Evolutionary conservation across 2,329 filamentous ascomycete species (phyloP), one percentile per base, ranked within the genome.

Genomic region (Sarocladiaceae sp.): DNA sequence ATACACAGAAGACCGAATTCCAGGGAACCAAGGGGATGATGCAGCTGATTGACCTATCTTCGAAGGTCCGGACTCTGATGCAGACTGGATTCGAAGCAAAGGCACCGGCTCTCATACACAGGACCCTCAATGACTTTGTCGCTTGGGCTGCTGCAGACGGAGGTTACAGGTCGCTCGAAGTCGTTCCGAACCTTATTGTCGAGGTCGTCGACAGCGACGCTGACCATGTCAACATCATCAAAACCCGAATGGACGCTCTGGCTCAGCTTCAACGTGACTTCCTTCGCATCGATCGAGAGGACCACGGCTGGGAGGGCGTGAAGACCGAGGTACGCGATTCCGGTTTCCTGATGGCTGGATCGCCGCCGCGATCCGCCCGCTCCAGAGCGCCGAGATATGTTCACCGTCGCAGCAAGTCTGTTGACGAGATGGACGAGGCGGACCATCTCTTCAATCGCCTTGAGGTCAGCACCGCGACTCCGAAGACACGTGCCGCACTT

Each of bases 101-200:
- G 27, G 37, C 15, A 58, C 60, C 64, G 0, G 35, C 29, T 0
- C 51, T 61, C 20, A 62, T 70, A 42, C 62, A 62, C 37, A 60
- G 54, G 37, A 55, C 58, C 12, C 45, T 70, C 2, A 57, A 60
- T 20, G 53, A 52, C 29, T 68, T 63, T 42, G 41, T 66, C n/a
- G 55, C 49, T 16, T 70, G 67, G 67, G 64, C 67, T 1, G 61
- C 63, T n/a, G 56, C 61, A 12, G 67, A 70, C 27, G 67, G 64
- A 15, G 58, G 57, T 19, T 69, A 64, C 49, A 48, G 51, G 6
- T 50, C 60, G 31, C 53, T 63, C 3, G 53, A 58, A 2, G 56
- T 60, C 23, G 54, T 67, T 2, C 65, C 67, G 11, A 70, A 70
- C 46, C 55, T 69, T 26, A 49, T 65, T 20, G 57, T 59, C 19